Base-by-base conservation (phyloP, 306 rosid genomes). In the Pyrus betulifolia region DNA sequence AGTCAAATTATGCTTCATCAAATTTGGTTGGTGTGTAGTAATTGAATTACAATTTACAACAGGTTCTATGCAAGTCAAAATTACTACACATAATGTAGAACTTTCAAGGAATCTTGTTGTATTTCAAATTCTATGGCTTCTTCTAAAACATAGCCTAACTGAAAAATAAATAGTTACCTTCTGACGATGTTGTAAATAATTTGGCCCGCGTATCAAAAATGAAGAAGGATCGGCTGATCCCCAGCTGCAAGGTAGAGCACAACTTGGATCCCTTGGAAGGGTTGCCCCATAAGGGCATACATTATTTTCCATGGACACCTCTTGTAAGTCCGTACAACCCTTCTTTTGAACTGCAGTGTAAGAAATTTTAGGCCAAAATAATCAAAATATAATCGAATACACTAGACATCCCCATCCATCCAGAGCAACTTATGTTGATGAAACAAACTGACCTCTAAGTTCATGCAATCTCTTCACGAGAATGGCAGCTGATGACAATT, bases 141-240 rank as follows among this genome's bases (percentile, higher is more conserved):
- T 22, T 59, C 63, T 67, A 7, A 35, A 54, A 28, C 71, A 23
- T 77, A 74, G 55, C 44, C 45, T 75, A 69, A 61, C 42, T 74
- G 49, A 57, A 64, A 70, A 30, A 15, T 51, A 74, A 19, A 52
- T 62, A 5, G 44, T 15, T 82, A 91, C 98, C 96, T 93, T 93
- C 8, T 78, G 86, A 57, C 83, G 75, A 70, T 89, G 97, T 71
- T 38, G 85, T 46, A 90, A 85, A 80, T 88, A 93, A 76, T 58
- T 86, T 87, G 81, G 83, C 25, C 97, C 98, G 10, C 98, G 91
- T 67, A 93, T 83, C 78, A 91, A 76, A 87, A 90, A 93, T 38
- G 87, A 87, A 71, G 98, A 91, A 71, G 98, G 90, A 78, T 93
- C 98, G 68, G 90, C 81, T 75, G 83, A 70, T 61, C 96, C 85